Percentiles rank a stretch among this genome's conserved stretches.
phyloP scores from a whole-genome alignment of 1,139 yeast genomes.

The Waltiozyma sp. region DNA sequence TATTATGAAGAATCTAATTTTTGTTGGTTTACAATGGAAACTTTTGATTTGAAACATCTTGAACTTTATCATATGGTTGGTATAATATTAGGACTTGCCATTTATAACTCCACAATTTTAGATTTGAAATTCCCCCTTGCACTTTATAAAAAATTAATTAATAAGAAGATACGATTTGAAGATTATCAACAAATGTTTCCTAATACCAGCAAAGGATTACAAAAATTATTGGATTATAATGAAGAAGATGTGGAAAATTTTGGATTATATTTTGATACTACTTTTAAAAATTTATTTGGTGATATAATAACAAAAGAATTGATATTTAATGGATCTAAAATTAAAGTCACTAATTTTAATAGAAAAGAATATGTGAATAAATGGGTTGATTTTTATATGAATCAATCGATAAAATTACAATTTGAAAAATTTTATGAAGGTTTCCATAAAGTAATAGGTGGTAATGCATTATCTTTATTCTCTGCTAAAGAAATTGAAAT shows the following conservation, averaged over 20 bases:
- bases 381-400: slow-evolving; percentile 51
- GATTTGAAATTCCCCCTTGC: slow-evolving; percentile 71
- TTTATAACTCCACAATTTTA: slow-evolving; percentile 79
- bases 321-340: slow-evolving; percentile 42
- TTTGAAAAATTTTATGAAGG: slow-evolving; percentile 56
- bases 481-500: slow-evolving; percentile 73
- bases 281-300: slow-evolving; percentile 31
- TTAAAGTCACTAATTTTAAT: slow-evolving; percentile 45
- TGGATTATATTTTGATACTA: slow-evolving; percentile 38
- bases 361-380: slow-evolving; percentile 47
- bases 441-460: slow-evolving; percentile 65
- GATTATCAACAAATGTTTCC: slow-evolving; percentile 69
- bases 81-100: slow-evolving; percentile 77
- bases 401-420: slow-evolving; percentile 40
- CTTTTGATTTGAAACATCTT: slow-evolving; percentile 28
- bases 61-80: slow-evolving; percentile 66
- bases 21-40: slow-evolving; percentile 60
- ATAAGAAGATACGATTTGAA: slow-evolving; percentile 39
- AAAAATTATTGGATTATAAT: slow-evolving; percentile 37
- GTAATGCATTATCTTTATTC: slow-evolving; percentile 69
- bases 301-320: slow-evolving; percentile 35
- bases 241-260: slow-evolving; percentile 38
- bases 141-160: slow-evolving; percentile 63
- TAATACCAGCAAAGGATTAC: slow-evolving; percentile 45
- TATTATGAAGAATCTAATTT: slow-evolving; percentile 51